Evolutionary conservation across 2,329 filamentous ascomycete species (phyloP), one percentile per base, ranked within the genome.

Genomic region (Penicillium sp.): DNA sequence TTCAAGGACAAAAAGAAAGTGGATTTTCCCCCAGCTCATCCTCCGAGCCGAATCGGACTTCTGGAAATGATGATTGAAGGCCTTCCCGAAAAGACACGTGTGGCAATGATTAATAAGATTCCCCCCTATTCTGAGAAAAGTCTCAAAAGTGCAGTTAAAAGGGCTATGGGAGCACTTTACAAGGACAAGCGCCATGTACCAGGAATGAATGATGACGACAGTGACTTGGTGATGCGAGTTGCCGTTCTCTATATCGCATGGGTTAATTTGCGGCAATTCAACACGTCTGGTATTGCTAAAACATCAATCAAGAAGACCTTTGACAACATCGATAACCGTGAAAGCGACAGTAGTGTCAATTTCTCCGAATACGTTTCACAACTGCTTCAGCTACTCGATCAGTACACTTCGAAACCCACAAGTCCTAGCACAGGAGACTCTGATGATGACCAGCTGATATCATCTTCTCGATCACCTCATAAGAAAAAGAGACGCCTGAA

Each of bases 401-500:
- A 52, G 23, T 50, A 42, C 9, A 12, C 24, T 14, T n/a, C 43
- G 16, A 51, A 45, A 26, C 16, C 33, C 30, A 20, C 21, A 2
- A 49, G 18, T 24, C 24, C 50, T 35, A 52, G 30, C 18, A 47
- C 26, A 45, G 47, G 26, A 35, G 52, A 43, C 48, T 57, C 49
- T 40, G 57, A 59, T 52, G 24, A 47, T 23, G 55, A 63, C 30
- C 58, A 63, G 26, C 63, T 65, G 16, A 59, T 60, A 35, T 66
- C 65, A 18, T 56, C 60, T n/a, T 57, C 66, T 40, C 68, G 74
- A n/a, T 68, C 76, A 18, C 73, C 75, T 62, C 81, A 76, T 59
- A 78, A 77, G 57, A 73, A 77, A 47, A 79, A 78, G 60, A 72
- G 71, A 21, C 69, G 78, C 18, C 69, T 78, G 9, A 75, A 79